Evolutionary conservation across 768 basidiomycete genomes (phyloP), one percentile per base, ranked within the genome.

Genomic region (Suillus hirtellus): DNA sequence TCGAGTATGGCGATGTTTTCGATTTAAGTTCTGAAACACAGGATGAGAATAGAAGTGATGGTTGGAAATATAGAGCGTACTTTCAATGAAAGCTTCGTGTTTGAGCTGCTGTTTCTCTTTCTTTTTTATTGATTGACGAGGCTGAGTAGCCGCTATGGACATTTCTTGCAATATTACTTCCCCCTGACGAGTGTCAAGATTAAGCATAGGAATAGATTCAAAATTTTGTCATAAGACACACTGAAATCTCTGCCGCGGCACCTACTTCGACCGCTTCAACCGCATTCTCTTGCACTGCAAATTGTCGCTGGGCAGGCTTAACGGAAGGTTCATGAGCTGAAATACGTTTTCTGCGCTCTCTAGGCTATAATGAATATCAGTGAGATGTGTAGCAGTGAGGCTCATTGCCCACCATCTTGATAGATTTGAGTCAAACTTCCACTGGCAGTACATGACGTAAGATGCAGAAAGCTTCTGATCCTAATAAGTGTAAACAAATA

Each of bases 81-180:
- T 86, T 78, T 87, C 80, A 50, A 92, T 70, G 67, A 93, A 89
- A 4, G 85, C 80, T 65, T 90, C 85, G 58, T 86, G 86, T 72
- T 87, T 92, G 61, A 85, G 66, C 19, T 82, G 79, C 60, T 84
- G 83, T 72, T 87, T 92, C 63, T 84, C 86, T 70, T 89, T 92
- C 75, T 93, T 93, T 65, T 75, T 84, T 55, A 79, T 64, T 19
- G 56, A 53, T 31, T 66, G 61, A 21, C 78, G 75, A 14, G 69
- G 43, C 19, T 67, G 60, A 53, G 70, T 69, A 61, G 80, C 68
- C 42, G 79, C 71, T 35, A 76, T 68, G 7, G 85, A 74, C 56
- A 86, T 74, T n/a, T 40, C 56, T 58, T 58, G 56, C 24, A 58
- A 58, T 40, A 58, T 58, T 6, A 10, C 38, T 7, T 58, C 17